Evolutionary conservation across 768 basidiomycete species (phyloP).

Genomic region (Goffeauzyma gilvescens): DNA sequence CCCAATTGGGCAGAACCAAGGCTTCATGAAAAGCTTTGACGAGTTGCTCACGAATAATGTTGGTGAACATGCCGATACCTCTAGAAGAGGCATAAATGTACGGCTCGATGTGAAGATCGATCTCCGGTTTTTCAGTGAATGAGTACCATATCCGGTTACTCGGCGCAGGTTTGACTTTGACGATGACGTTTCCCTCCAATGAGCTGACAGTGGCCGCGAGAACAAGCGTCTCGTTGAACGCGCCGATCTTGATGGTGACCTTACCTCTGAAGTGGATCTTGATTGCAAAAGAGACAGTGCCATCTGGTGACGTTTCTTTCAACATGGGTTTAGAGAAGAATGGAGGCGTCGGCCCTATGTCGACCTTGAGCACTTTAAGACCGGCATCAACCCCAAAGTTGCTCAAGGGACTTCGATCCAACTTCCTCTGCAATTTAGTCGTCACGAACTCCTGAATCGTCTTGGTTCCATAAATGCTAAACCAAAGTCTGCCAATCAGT

Average conservation of each 20-base stretch:
- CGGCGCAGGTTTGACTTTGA: constrained; percentile 76
- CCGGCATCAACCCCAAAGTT: background rate
- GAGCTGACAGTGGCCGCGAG: constrained; percentile 74
- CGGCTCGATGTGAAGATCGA: constrained; percentile 77
- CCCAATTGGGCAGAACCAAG: constrained; percentile 91
- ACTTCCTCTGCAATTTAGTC: too few species aligned
- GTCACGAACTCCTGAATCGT: background rate
- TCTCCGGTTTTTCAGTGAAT: constrained; percentile 71
- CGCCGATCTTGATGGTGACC: constrained; percentile 71
- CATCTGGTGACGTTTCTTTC: constrained; percentile 86
- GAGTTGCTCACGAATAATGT: constrained; percentile 70
- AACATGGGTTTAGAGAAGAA: constrained; percentile 93
- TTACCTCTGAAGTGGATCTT: constrained; percentile 50
- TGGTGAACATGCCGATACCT: constrained; percentile 78
- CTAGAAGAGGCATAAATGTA: constrained; percentile 87
- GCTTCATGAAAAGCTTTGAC: constrained; percentile 83
- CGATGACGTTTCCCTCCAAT: constrained; percentile 70
- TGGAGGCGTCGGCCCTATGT: background rate
- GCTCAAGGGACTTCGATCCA: background rate
- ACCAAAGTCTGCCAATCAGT: constrained; percentile 75
- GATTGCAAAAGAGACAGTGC: constrained; percentile 75
- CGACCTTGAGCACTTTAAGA: background rate
- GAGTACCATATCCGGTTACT: constrained; percentile 83
- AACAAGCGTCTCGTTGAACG: constrained; percentile 74
- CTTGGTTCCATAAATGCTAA: constrained; percentile 65